A percentile compares a stretch with the other conserved stretches of the same genome.
These are phyloP conservation scores for Angomonas ambiguus DNA, from an alignment of 208 protist genomes.

Conservation along the genomic window DNA sequence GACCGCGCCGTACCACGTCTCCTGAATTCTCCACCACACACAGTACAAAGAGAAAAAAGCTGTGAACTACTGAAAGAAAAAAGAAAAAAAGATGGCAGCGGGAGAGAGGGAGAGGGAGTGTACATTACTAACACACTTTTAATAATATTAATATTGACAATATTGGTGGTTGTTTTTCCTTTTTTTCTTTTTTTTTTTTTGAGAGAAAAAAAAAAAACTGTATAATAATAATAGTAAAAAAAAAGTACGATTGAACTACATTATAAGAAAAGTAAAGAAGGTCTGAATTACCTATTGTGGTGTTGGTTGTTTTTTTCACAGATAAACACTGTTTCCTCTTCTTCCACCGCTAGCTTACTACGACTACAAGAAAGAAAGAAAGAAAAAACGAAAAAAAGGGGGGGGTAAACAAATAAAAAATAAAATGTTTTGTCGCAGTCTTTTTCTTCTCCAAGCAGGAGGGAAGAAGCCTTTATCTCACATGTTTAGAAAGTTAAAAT, in stretches of 20 bases:
- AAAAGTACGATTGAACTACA: too few species aligned
- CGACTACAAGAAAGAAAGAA: too few species aligned
- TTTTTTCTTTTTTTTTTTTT: conserved; percentile 12
- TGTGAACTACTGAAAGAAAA: neutral
- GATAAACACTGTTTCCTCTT: too few species aligned
- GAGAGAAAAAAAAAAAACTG: too few species aligned
- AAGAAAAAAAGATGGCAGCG: neutral
- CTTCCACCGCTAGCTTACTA: too few species aligned
- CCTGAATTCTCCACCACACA: neutral
- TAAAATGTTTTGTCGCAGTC: neutral
- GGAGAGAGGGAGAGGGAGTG: neutral
- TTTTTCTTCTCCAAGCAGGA: conserved; percentile 18
- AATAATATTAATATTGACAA: conserved; percentile 1
- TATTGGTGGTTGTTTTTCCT: neutral
- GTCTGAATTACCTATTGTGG: neutral
- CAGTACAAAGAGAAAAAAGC: neutral
- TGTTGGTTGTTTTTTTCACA: conserved; percentile 7
- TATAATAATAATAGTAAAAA: too few species aligned
- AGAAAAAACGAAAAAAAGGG: neutral
- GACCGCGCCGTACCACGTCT: neutral
- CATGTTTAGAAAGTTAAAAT: conserved; percentile 86
- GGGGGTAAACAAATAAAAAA: neutral
- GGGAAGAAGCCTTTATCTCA: conserved; percentile 52
- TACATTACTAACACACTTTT: neutral
- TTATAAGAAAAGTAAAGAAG: too few species aligned